These are phyloP conservation scores for Mimosa pudica DNA, from an alignment of 306 rosid species.

Conservation along the genomic window DNA sequence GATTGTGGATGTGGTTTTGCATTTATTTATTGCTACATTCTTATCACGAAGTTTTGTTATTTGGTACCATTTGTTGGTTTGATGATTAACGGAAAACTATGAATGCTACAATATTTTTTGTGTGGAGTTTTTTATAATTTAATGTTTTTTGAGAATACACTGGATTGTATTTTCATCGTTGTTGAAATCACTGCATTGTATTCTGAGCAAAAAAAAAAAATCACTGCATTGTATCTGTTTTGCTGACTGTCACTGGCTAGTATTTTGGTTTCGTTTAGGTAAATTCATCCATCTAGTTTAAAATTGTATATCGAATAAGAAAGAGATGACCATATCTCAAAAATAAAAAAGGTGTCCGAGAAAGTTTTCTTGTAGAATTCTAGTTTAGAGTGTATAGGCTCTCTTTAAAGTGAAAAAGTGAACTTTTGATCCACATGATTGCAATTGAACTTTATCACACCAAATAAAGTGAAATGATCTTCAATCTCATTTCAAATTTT, in stretches of 20 bases:
- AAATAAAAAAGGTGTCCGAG: background rate
- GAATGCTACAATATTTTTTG: background rate
- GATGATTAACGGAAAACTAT: background rate
- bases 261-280: background rate
- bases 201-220: no score
- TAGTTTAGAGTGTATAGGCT: background rate
- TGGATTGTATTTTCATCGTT: background rate
- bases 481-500: no score
- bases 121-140: background rate
- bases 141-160: background rate
- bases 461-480: no score
- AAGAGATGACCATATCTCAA: no score
- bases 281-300: background rate
- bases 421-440: no score
- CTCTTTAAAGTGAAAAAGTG: no score
- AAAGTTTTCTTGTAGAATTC: background rate
- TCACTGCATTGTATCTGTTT: background rate
- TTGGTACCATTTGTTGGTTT: background rate
- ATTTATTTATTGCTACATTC: background rate
- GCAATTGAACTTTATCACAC: no score
- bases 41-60: background rate
- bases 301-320: background rate
- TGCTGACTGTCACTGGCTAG: background rate
- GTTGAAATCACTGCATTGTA: no score
- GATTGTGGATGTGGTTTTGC: slow-evolving; percentile 36